phyloP scores from a whole-genome alignment of 768 basidiomycete species.

The Agaricus sinodeliciosus region DNA sequence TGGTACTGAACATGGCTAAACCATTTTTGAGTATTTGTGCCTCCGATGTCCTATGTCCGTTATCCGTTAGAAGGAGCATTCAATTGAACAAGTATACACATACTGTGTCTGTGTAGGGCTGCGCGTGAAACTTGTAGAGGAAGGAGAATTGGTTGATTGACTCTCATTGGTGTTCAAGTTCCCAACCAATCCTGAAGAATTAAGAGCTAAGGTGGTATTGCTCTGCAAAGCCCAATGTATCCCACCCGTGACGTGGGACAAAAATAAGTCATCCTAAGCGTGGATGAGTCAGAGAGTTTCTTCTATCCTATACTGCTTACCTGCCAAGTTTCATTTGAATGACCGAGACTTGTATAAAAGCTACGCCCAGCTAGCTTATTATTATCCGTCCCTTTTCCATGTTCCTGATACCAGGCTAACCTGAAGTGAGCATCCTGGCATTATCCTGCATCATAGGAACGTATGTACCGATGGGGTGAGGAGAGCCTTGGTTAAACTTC shows the following conservation, averaged over 20 bases:
- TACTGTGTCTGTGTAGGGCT: background rate
- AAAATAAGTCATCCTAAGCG: constrained; percentile 56
- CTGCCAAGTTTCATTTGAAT: constrained; percentile 73
- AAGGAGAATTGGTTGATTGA: background rate
- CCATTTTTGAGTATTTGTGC: background rate
- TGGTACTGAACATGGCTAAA: background rate
- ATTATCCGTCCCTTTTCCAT: constrained; percentile 55
- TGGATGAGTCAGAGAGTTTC: constrained; percentile 6
- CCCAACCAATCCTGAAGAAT: constrained; percentile 56
- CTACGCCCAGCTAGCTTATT: constrained; percentile 57
- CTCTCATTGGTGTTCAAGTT: constrained; percentile 14
- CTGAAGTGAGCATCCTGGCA: background rate
- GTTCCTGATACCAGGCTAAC: constrained; percentile 80
- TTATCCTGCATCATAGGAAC: background rate
- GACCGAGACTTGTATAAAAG: constrained; percentile 81
- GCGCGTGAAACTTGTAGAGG: background rate
- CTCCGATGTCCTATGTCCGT: background rate
- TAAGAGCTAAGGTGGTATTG: constrained; percentile 65
- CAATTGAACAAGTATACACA: background rate
- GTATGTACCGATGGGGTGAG: constrained; percentile 67
- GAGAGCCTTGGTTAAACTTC: constrained; percentile 58
- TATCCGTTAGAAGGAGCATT: background rate
- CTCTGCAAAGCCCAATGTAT: constrained; percentile 68
- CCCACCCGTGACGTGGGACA: constrained; percentile 69
- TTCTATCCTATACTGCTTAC: constrained; percentile 23